Percentiles rank a stretch among this genome's conserved stretches.
Conservation (phyloP, 805 yeast genomes). For the Maudiozyma turicensis region DNA sequence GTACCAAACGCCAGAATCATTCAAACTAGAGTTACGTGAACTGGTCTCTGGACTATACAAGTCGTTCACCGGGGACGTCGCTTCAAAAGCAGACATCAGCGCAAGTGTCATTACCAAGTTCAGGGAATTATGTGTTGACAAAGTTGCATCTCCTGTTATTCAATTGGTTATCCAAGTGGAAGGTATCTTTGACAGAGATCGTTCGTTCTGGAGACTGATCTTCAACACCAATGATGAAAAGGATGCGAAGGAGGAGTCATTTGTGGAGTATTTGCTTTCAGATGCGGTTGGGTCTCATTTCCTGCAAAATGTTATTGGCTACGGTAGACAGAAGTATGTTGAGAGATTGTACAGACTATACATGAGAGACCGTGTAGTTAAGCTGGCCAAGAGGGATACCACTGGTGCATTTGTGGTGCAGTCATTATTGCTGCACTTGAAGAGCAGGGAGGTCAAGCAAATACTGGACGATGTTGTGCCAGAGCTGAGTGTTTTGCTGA, state of each 20-base stretch:
- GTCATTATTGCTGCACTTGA: constrained; percentile 54
- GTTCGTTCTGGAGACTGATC: constrained; percentile 57
- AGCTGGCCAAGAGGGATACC: constrained; percentile 70
- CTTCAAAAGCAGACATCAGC: constrained; percentile 23
- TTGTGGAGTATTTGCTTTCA: constrained; percentile 71
- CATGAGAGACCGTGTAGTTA: constrained; percentile 64
- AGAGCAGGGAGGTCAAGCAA: constrained; percentile 49
- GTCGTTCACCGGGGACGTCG: constrained; percentile 21
- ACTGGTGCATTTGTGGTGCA: constrained; percentile 77
- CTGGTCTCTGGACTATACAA: constrained; percentile 35
- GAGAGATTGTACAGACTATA: constrained; percentile 61
- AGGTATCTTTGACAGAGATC: constrained; percentile 66
- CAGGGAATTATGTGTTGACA: constrained; percentile 68
- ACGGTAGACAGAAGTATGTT: constrained; percentile 56
- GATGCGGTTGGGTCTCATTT: constrained; percentile 94
- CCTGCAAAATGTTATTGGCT: constrained; percentile 59
- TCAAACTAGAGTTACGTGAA: constrained; percentile 49
- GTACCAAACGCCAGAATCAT: constrained; percentile 61
- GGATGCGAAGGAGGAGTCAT: constrained; percentile 61
- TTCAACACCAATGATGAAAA: constrained; percentile 45
- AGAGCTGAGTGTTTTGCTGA: constrained; percentile 48
- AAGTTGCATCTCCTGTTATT: constrained; percentile 78
- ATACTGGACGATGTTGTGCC: constrained; percentile 61
- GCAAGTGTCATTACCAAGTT: constrained; percentile 37
- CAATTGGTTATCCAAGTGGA: constrained; percentile 73